Evolutionary conservation across 176 grass and related monocot species (phyloP), one percentile per base, ranked within the genome.

Genomic region (Ensete ventricosum): DNA sequence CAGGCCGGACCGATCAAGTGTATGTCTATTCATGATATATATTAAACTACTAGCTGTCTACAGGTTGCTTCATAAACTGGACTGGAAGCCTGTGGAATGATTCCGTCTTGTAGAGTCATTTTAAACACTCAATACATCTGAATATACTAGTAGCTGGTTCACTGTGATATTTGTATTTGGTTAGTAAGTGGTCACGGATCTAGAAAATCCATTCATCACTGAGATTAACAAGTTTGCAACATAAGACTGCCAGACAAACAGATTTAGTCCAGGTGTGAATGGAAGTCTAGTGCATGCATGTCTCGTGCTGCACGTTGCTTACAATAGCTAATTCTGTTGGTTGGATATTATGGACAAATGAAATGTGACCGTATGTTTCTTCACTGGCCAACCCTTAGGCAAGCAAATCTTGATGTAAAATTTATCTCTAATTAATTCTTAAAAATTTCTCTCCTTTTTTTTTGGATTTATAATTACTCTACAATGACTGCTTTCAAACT

Each of bases 1-100:
- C 83, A 24, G 95, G 90, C 60, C 82, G 80, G 34, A 89, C 78
- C 11, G 90, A 98, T 82, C 88, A 93, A 91, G 95, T 98, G 95
- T 98, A 72, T 53, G 78, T 73, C 50, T 24, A 9, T 27, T 53
- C 53, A 19, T 8, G 11, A 50, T 29, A 62, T 76, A 22, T 19
- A 16, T 51, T 12, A 52, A 20, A 3, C 34, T 67, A 14, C 64
- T 67, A 65, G 12, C 11, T 20, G 21, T 29, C 21, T 10, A 11
- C 63, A 43, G 34, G 34, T 43, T 43, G 34, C 34, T 43, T 43
- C 0, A 6, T 43, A 43, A 43, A 43, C 34, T 43, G 34, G 34
- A 43, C 34, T 43, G 34, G 34, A 6, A 43, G 34, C 34, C 34
- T 6, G 4, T 43, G 34, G 34, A 43, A 43, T 43, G 34, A 43